Conservation (phyloP, 352 stramenopile species). For the Pilasporangium apinafurcum region DNA sequence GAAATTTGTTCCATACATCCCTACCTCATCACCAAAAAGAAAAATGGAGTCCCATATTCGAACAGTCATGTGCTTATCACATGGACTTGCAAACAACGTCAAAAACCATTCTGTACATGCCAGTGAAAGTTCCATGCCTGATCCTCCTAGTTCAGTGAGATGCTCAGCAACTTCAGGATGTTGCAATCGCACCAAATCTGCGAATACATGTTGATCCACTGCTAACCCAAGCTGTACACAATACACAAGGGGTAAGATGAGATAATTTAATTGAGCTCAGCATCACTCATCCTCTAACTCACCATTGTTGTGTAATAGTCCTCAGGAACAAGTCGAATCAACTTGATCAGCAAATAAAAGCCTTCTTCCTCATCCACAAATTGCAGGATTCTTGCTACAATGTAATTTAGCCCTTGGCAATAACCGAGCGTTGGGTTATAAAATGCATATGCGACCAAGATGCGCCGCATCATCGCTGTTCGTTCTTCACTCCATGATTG, state of each 20-base stretch:
- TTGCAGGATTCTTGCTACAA: constrained; percentile 66
- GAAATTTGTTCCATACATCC: too few species aligned
- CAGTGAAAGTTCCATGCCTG: constrained; percentile 79
- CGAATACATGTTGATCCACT: constrained; percentile 87
- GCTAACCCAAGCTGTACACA: constrained; percentile 58
- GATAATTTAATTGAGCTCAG: not conserved
- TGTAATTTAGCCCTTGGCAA: constrained; percentile 87
- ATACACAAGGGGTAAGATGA: not conserved
- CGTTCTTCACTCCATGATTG: constrained; percentile 58
- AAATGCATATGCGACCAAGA: constrained; percentile 81
- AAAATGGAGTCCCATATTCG: constrained; percentile 84
- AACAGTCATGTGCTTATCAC: constrained; percentile 59
- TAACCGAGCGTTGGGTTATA: constrained; percentile 82
- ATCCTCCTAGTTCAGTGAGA: constrained; percentile 62
- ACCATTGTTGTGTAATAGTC: constrained; percentile 89
- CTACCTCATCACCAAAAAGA: constrained; percentile 72
- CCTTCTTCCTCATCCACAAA: constrained; percentile 66
- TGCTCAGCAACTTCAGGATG: constrained; percentile 62
- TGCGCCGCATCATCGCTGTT: constrained; percentile 60
- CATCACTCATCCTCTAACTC: constrained; percentile 3
- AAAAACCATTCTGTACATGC: constrained; percentile 87
- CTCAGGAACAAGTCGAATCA: constrained; percentile 72
- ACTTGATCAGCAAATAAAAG: constrained; percentile 80
- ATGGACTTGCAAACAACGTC: constrained; percentile 83
- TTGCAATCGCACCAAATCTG: constrained; percentile 74